Base-by-base conservation (phyloP, 352 stramenopile species). In the Phytophthora fragariae region DNA sequence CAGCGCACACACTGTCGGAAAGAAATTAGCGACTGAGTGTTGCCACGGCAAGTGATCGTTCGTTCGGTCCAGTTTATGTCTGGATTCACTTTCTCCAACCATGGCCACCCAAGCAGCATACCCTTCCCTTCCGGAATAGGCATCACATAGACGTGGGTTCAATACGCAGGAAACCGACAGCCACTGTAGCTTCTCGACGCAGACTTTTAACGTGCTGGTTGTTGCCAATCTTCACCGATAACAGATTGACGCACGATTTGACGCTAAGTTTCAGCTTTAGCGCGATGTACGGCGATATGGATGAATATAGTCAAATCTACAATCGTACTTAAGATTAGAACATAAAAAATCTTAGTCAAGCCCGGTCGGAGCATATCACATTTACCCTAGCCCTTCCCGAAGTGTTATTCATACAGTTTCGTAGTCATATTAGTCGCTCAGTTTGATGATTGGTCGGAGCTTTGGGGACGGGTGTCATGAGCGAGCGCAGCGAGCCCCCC, bases 81-180 rank as follows among this genome's bases (percentile, higher is more conserved):
- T 44, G 57, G 46, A 50, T 65, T 41, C 35, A 41, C 35, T 41
- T 5, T 12, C 35, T 41, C 35, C 35, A 41, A 41, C 35, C n/a
- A n/a, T n/a, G n/a, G n/a, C 44, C 59, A 65, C 2, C 44, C 59
- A 1, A 65, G 47, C 21, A 65, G 29, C 59, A 58, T 9, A 50
- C 58, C 12, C n/a, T 57, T 65, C 31, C 47, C 47, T 21, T 65
- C 46, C 10, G 47, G 59, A 39, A 65, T 57, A 3, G 47, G 59
- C 46, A 65, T 65, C 27, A 65, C 59, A 27, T 41, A 41, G 35
- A 41, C 35, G 1, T 41, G 35, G 35, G 44, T 29, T 11, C 46
- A 4, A 39, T 65, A 65, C 17, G 15, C 27, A 29, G 29, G 29
- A 58, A 65, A 65, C 39, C 44, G 11, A 50, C 11, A 50, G 12